Percentiles rank a stretch among this genome's conserved stretches.
Conservation (phyloP, 192 early-diverging fungal genomes). For the Pecoramyces ruminantium region DNA sequence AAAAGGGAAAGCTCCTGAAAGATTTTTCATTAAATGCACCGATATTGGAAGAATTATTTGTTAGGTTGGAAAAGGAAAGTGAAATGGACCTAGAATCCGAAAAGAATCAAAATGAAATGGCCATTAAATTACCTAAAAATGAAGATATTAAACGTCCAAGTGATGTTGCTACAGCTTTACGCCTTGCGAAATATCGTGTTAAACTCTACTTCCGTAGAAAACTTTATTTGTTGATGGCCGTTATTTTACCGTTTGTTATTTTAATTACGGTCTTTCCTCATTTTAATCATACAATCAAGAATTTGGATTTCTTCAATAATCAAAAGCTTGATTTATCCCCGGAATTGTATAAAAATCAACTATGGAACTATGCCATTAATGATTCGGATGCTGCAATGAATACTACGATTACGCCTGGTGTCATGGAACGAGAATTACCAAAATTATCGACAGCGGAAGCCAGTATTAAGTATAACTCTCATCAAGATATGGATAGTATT, state of each 20-base stretch:
- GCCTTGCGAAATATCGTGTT: background rate
- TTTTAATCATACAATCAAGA: background rate
- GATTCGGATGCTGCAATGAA: background rate
- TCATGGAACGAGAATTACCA: background rate
- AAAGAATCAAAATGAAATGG: too few species aligned
- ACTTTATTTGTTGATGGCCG: background rate
- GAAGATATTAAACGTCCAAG: background rate
- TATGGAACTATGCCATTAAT: background rate
- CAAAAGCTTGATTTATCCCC: background rate
- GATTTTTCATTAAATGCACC: background rate
- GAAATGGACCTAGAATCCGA: background rate
- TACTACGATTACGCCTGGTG: background rate
- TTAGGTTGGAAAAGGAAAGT: background rate
- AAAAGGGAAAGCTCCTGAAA: background rate
- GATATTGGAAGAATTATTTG: background rate
- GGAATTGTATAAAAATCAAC: background rate
- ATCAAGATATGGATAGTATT: background rate
- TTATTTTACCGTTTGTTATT: background rate
- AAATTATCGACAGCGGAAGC: background rate
- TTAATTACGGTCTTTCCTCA: background rate
- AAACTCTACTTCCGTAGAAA: background rate
- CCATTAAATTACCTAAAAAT: background rate
- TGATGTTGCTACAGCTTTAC: background rate
- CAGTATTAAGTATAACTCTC: background rate
- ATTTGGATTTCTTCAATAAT: background rate